These are phyloP conservation scores for barrel medic (Medicago truncatula) DNA, from an alignment of 306 rosid genomes.

Conservation along the genomic window MtrunA17r5.0-ANR NC_053042.1:48280501-48281000, in stretches of 20 bases:
- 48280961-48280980: background rate
- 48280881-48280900: background rate
- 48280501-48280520: constrained; percentile 29
- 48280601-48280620: too few relatives aligned
- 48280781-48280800: background rate
- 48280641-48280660: constrained; percentile 17
- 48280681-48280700: constrained; percentile 16
- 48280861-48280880: background rate
- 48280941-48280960: background rate
- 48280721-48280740: constrained; percentile 3
- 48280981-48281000: too few relatives aligned
- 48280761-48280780: constrained; percentile 16
- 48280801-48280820: background rate
- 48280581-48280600: too few relatives aligned
- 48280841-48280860: background rate
- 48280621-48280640: constrained; percentile 4
- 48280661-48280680: constrained; percentile 31
- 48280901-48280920: too few relatives aligned
- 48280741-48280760: constrained; percentile 29
- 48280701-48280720: constrained; percentile 26
- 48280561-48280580: constrained; percentile 1
- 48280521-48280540: constrained; percentile 30
- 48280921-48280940: constrained; percentile 5
- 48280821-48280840: background rate
- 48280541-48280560: constrained; percentile 18